Percentiles rank a stretch among this genome's conserved stretches.
Evolutionary conservation across 768 basidiomycete species (phyloP).

Genomic region (Boletus fagicola): DNA sequence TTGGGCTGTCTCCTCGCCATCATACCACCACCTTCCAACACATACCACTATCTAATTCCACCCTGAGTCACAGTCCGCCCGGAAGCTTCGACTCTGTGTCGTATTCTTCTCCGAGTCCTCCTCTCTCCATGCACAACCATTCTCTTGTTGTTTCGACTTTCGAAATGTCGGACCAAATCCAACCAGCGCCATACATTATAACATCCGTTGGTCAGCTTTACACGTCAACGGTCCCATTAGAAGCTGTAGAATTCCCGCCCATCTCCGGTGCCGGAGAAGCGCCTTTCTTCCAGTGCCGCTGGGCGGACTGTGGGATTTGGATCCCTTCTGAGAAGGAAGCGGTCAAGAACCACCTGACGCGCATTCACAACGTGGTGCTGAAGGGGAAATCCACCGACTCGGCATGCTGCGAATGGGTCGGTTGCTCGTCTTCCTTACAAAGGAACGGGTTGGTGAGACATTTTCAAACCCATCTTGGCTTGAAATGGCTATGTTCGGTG

Average conservation of each 20-base stretch:
- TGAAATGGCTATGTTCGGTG: conserved; percentile 21
- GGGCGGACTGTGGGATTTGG: conserved; percentile 19
- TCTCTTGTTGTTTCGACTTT: not conserved
- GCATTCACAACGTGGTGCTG: conserved; percentile 9
- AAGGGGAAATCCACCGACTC: not conserved
- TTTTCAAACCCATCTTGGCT: conserved; percentile 13
- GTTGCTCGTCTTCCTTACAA: conserved; percentile 8
- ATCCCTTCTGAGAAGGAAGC: conserved; percentile 16
- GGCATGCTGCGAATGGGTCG: conserved; percentile 13
- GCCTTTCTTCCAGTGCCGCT: conserved; percentile 21
- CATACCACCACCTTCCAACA: not conserved
- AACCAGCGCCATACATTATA: not conserved
- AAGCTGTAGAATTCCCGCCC: conserved; percentile 9
- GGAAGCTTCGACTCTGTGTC: not conserved
- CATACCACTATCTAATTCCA: not conserved
- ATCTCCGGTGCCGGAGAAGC: not conserved
- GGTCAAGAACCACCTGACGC: conserved; percentile 13
- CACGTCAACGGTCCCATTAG: conserved; percentile 5
- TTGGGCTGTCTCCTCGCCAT: not conserved
- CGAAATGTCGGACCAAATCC: not conserved
- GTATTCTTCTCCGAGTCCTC: not conserved
- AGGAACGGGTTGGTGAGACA: conserved; percentile 16
- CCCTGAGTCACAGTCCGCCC: not conserved
- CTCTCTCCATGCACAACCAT: not conserved
- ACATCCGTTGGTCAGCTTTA: not conserved